Conservation (phyloP, 768 basidiomycete genomes). For the Coprinopsis marcescibilis region DNA sequence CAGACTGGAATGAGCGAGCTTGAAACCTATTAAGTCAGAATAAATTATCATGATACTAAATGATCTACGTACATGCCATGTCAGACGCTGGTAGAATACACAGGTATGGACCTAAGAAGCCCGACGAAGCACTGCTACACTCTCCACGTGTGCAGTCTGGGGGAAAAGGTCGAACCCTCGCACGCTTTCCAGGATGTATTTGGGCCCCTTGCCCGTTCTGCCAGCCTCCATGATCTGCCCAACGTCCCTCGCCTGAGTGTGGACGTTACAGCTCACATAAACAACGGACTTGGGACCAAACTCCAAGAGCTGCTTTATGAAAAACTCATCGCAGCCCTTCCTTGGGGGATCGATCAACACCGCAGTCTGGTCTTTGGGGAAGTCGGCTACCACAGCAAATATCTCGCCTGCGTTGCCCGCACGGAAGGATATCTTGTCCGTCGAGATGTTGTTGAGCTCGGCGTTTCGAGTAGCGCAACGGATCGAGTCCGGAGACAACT, state of each 20-base stretch:
- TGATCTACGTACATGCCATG: no score
- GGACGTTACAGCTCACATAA: conserved; percentile 94
- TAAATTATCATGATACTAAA: no score
- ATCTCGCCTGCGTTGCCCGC: conserved; percentile 85
- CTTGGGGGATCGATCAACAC: conserved; percentile 88
- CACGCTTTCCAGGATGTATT: conserved; percentile 77
- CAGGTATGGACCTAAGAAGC: no score
- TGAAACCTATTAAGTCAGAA: no score
- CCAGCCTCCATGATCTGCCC: conserved; percentile 55
- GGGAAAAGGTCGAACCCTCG: conserved; percentile 94
- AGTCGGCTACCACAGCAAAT: conserved; percentile 59
- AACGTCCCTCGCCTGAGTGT: conserved; percentile 86
- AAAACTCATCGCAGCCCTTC: conserved; percentile 85
- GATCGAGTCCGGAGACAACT: conserved; percentile 73
- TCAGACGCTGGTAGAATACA: no score
- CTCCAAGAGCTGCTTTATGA: conserved; percentile 67
- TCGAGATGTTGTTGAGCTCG: conserved; percentile 50
- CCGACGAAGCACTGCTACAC: conserved; percentile 62
- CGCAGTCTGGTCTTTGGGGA: conserved; percentile 61
- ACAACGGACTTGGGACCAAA: conserved; percentile 69
- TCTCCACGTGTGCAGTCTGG: conserved; percentile 93
- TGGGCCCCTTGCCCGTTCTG: conserved; percentile 31
- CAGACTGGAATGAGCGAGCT: no score
- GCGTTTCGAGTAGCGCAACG: conserved; percentile 63
- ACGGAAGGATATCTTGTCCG: conserved; percentile 58